Percentiles rank a stretch among this genome's conserved stretches.
These are phyloP conservation scores for Dothideomycetes sp. DNA, from an alignment of 2,329 filamentous ascomycete species.

Conservation along the genomic window DNA sequence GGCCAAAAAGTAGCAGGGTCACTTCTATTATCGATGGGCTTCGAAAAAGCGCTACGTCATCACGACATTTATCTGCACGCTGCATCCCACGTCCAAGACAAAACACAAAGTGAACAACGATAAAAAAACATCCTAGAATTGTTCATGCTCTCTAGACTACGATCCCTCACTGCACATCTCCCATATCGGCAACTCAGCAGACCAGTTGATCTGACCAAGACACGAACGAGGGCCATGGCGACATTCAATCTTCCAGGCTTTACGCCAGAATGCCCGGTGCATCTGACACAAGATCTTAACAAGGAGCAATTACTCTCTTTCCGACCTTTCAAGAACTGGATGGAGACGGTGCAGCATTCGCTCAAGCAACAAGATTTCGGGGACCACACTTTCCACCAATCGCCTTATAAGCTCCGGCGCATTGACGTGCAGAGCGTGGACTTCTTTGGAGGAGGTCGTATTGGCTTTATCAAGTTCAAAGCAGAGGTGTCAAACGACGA, in stretches of 20 bases:
- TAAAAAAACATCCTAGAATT: too few species aligned
- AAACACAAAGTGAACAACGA: too few species aligned
- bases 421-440: slow-evolving; percentile 48
- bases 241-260: slow-evolving; percentile 33
- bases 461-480: slow-evolving; percentile 50
- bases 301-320: slow-evolving; percentile 40
- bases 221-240: slow-evolving; percentile 26
- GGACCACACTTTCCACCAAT: slow-evolving; percentile 41
- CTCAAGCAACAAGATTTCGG: slow-evolving; percentile 37
- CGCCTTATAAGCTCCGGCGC: slow-evolving; percentile 42
- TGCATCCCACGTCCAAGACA: too few species aligned
- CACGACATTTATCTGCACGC: too few species aligned
- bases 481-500: slow-evolving; percentile 44
- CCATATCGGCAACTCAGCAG: neutral
- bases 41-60: too few species aligned
- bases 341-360: slow-evolving; percentile 40
- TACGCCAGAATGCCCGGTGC: slow-evolving; percentile 31
- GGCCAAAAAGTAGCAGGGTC: too few species aligned
- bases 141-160: neutral
- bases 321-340: slow-evolving; percentile 48
- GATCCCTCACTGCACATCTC: neutral
- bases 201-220: neutral
- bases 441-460: slow-evolving; percentile 38
- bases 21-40: too few species aligned
- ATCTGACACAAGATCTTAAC: slow-evolving; percentile 35